phyloP scores from a whole-genome alignment of 2,329 filamentous ascomycete genomes.

The Coniella vitis region DNA sequence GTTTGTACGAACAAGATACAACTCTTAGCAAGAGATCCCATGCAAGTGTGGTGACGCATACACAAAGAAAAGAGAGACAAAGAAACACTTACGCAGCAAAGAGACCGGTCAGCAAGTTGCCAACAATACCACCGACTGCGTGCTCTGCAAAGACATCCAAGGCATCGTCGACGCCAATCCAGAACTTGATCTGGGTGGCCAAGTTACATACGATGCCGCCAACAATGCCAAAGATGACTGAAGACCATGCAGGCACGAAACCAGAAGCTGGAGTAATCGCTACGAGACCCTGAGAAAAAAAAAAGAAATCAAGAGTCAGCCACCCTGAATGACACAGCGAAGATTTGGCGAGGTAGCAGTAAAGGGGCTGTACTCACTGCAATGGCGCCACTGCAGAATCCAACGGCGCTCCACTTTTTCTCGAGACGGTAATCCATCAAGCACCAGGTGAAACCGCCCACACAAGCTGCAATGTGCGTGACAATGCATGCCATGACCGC shows the following conservation, averaged over 20 bases:
- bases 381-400: constrained; percentile 86
- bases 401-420: constrained; percentile 87
- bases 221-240: constrained; percentile 51
- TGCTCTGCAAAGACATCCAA: constrained; percentile 91
- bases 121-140: constrained; percentile 74
- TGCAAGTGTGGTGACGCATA: too few relatives aligned
- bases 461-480: constrained; percentile 78
- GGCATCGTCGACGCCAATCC: constrained; percentile 73
- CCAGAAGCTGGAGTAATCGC: constrained; percentile 81
- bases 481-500: constrained; percentile 85
- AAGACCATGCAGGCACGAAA: constrained; percentile 63
- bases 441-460: constrained; percentile 77
- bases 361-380: constrained; percentile 32
- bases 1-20: too few relatives aligned
- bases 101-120: constrained; percentile 70
- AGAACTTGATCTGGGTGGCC: constrained; percentile 73
- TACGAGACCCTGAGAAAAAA: constrained; percentile 58
- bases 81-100: constrained; percentile 56
- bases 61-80: neutral
- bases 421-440: constrained; percentile 86
- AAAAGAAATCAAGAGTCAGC: neutral
- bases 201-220: constrained; percentile 71
- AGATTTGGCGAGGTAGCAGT: neutral
- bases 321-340: neutral
- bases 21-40: neutral